phyloP scores from a whole-genome alignment of 2,329 filamentous ascomycete genomes.

The Zymoseptoria passerinii region DNA sequence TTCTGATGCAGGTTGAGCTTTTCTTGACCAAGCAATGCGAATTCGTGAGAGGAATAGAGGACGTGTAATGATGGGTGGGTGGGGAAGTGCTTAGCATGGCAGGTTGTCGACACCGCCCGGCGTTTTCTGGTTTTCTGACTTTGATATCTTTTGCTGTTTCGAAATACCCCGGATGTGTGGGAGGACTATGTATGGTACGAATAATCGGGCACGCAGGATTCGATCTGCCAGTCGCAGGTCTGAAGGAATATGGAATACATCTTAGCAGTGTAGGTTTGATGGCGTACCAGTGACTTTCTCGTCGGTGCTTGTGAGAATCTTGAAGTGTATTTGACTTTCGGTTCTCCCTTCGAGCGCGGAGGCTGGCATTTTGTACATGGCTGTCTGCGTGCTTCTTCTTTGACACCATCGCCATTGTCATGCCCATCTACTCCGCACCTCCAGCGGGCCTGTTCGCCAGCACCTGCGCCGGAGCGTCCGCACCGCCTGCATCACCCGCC shows the following conservation, averaged over 20 bases:
- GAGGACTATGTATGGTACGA: background rate
- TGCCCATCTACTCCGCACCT: constrained; percentile 16
- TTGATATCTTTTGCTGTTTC: background rate
- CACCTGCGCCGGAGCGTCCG: constrained; percentile 28
- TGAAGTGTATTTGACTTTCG: background rate
- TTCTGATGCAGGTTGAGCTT: background rate
- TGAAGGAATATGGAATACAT: constrained; percentile 3
- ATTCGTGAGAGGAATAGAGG: background rate
- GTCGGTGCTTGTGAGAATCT: background rate
- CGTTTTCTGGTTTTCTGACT: background rate
- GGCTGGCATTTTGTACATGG: background rate
- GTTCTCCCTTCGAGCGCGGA: background rate
- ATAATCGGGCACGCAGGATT: constrained; percentile 1
- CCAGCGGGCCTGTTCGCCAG: constrained; percentile 30
- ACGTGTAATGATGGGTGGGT: background rate
- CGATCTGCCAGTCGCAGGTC: background rate
- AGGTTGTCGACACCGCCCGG: background rate
- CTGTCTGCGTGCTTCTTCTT: constrained; percentile 1
- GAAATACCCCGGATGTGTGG: background rate
- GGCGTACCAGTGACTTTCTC: background rate
- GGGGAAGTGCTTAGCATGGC: background rate
- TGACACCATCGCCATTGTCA: background rate
- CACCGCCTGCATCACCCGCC: constrained; percentile 15
- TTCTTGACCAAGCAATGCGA: background rate
- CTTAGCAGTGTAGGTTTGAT: background rate